Evolutionary conservation across 23 red algal species (phyloP).

Genomic region (Gracilaria domingensis): DNA sequence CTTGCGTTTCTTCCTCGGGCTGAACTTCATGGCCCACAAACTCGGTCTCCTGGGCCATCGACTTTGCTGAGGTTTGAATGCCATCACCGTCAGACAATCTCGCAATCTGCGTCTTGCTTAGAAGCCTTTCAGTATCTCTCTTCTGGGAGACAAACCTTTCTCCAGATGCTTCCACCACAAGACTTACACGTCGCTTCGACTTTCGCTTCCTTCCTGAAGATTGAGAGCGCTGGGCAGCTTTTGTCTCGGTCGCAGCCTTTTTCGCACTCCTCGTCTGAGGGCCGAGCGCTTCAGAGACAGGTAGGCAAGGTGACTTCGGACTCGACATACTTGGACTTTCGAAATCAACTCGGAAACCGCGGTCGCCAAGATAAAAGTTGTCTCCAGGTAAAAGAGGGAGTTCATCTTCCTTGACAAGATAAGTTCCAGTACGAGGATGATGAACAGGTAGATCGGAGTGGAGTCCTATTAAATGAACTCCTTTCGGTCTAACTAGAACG

Average conservation of each 20-base stretch:
- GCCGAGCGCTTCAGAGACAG: not conserved
- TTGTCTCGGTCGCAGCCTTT: not conserved
- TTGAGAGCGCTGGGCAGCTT: not conserved
- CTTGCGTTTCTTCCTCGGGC: not conserved
- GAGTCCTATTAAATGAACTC: constrained; percentile 28
- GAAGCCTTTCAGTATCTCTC: constrained; percentile 18
- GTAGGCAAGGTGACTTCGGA: not conserved
- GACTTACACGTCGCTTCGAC: constrained; percentile 15
- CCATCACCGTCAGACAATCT: constrained; percentile 10
- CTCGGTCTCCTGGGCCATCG: not conserved
- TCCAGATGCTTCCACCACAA: constrained; percentile 8
- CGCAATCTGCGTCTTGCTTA: not conserved
- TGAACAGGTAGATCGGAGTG: constrained; percentile 3
- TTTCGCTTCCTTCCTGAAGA: not conserved
- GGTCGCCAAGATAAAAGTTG: constrained; percentile 46
- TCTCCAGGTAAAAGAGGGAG: not conserved
- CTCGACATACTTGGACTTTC: not conserved
- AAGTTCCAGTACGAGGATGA: not conserved
- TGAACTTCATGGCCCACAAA: not conserved
- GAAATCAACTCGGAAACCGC: constrained; percentile 43
- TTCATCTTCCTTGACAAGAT: constrained; percentile 41
- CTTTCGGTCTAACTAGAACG: constrained; percentile 10
- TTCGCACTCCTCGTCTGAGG: not conserved
- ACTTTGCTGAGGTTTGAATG: too few species aligned
- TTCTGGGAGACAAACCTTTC: constrained; percentile 35